Percentiles rank a stretch among this genome's conserved stretches.
Conservation (phyloP, 2,329 filamentous ascomycete species). For the Ophiobolus disseminans region DNA sequence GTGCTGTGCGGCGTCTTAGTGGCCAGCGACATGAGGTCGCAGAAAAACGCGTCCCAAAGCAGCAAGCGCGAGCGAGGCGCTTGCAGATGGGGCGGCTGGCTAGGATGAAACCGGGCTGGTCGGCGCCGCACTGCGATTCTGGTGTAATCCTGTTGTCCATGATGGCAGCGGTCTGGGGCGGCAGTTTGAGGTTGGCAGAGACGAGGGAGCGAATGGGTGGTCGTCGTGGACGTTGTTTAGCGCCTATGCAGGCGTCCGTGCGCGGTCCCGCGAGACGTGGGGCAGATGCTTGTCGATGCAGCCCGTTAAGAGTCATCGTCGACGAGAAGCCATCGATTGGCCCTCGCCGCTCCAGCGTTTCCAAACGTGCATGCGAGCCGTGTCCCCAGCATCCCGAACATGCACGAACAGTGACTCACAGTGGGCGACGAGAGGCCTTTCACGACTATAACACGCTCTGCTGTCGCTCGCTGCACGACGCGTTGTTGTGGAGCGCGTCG, state of each 20-base stretch:
- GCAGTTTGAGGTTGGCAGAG: conserved; percentile 41
- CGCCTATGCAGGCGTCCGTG: conserved; percentile 36
- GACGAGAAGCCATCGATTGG: conserved; percentile 33
- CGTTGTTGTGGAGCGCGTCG: conserved; percentile 44
- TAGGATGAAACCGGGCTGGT: conserved; percentile 44
- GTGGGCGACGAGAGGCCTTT: conserved; percentile 33
- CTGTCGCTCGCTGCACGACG: conserved; percentile 34
- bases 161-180: conserved; percentile 29
- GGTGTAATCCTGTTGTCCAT: conserved; percentile 15
- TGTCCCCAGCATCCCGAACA: conserved; percentile 21
- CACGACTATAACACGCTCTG: conserved; percentile 50
- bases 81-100: conserved; percentile 46
- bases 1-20: conserved; percentile 29
- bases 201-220: conserved; percentile 38
- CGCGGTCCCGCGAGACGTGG: conserved; percentile 23
- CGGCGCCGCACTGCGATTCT: conserved; percentile 28
- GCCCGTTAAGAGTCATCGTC: conserved; percentile 42
- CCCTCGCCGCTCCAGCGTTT: conserved; percentile 39
- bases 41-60: conserved; percentile 26
- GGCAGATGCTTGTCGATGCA: conserved; percentile 21
- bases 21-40: conserved; percentile 33
- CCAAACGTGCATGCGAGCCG: conserved; percentile 30
- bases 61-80: conserved; percentile 42
- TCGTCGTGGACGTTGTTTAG: conserved; percentile 38
- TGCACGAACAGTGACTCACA: conserved; percentile 46